A percentile compares a stretch with the other conserved stretches of the same genome.
These are phyloP conservation scores for Eucalyptus cloeziana DNA, from an alignment of 345 rosid genomes.

Conservation along the genomic window DNA sequence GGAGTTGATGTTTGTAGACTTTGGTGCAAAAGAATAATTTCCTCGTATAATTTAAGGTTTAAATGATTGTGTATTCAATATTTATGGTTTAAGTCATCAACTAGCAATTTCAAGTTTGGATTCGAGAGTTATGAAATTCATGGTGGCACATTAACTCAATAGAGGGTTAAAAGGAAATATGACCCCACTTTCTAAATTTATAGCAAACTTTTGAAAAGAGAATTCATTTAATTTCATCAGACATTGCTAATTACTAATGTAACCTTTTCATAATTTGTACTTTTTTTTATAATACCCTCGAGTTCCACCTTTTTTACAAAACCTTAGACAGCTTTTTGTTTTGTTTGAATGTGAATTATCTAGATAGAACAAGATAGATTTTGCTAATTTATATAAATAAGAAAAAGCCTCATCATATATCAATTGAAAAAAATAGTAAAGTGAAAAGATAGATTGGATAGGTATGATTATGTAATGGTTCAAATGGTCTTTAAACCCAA, in stretches of 20 bases:
- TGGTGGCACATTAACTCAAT: not conserved
- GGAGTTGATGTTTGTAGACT: not conserved
- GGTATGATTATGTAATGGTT: not conserved
- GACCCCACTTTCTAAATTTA: not conserved
- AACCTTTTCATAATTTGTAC: not conserved
- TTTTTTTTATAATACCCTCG: too few relatives aligned
- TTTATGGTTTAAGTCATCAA: not conserved
- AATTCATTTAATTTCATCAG: rapidly evolving
- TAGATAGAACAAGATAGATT: not conserved
- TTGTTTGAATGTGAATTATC: not conserved
- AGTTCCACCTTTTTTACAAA: not conserved
- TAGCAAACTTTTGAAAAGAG: not conserved
- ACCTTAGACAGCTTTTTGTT: not conserved
- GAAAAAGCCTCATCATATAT: too few relatives aligned
- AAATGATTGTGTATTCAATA: not conserved
- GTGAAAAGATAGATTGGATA: not conserved
- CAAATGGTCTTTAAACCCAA: not conserved
- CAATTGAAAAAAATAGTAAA: not conserved
- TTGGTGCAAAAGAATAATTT: not conserved
- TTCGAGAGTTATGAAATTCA: rapidly evolving
- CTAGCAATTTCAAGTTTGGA: not conserved
- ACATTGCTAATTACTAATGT: too few relatives aligned
- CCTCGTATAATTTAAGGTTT: not conserved
- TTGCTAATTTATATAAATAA: not conserved
- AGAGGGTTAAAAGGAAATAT: not conserved